Conservation (phyloP, 371 early-diverging fungal species). For the Entomophthora muscae region DNA sequence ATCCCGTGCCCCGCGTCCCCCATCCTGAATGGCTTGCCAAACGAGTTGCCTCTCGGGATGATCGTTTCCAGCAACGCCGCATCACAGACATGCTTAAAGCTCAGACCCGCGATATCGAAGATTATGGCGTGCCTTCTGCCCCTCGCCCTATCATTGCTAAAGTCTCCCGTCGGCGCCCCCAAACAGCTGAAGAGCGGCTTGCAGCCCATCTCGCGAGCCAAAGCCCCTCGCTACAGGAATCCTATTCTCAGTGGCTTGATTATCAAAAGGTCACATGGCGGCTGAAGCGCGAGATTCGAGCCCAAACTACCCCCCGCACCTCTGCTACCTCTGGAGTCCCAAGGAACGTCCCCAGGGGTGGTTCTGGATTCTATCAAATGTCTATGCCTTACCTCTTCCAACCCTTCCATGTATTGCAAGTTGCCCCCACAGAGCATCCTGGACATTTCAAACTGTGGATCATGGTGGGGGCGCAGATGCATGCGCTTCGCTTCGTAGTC, state of each 20-base stretch:
- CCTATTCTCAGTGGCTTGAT: slow-evolving; percentile 40
- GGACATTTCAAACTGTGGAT: slow-evolving; percentile 80
- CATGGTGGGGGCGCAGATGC: slow-evolving; percentile 43
- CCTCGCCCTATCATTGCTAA: background rate
- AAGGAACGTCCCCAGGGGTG: background rate
- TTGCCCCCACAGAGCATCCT: slow-evolving; percentile 58
- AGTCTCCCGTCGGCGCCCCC: background rate
- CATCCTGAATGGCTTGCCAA: slow-evolving; percentile 92
- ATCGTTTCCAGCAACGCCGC: slow-evolving; percentile 59
- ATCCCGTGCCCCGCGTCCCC: slow-evolving; percentile 82
- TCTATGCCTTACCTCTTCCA: slow-evolving; percentile 6
- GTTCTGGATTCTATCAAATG: background rate
- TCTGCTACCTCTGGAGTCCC: background rate
- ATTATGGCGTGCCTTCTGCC: slow-evolving; percentile 18
- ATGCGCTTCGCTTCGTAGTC: slow-evolving; percentile 46
- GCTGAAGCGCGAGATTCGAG: slow-evolving; percentile 20
- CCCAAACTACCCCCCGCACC: slow-evolving; percentile 11
- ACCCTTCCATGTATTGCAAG: slow-evolving; percentile 72
- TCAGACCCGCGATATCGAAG: slow-evolving; percentile 30
- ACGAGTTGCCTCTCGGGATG: slow-evolving; percentile 49
- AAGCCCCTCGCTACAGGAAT: slow-evolving; percentile 29
- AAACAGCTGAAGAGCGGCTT: slow-evolving; percentile 4
- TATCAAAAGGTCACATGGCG: slow-evolving; percentile 59
- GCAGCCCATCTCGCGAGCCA: slow-evolving; percentile 4
- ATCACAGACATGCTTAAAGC: slow-evolving; percentile 72